Base-by-base conservation (phyloP, 805 yeast genomes). In the Dipodascus albidus region DNA sequence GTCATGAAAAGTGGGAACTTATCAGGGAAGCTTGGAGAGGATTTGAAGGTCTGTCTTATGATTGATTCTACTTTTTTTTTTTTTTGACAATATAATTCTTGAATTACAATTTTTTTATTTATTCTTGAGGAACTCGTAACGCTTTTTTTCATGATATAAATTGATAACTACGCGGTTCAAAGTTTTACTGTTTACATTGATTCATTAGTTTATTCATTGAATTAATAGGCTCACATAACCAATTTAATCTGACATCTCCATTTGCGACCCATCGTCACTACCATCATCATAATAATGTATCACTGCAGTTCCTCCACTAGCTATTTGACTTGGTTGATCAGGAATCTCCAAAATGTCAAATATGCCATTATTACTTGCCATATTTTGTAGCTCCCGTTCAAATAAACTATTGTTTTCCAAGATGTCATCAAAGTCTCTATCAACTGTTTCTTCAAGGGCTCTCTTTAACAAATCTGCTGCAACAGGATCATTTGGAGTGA, bases 381-480 rank as follows among this genome's bases (percentile, higher is more conserved):
- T 38, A 6, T 38, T 38, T 38, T 38, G 20, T 17, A 38, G 20
- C 20, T 38, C 44, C n/a, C 44, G 17, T 38, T 38, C 44, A 38
- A 38, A 38, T 14, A n/a, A n/a, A n/a, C 20, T 38, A 19, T 38
- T 38, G n/a, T 38, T 17, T 38, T 38, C 44, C 17, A 38, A 19
- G n/a, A 38, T 38, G 20, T 38, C 44, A 6, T 38, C 47, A 4
- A 22, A 21, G 9, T 54, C 55, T 24, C n/a, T 23, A 6, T 42
- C 27, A 3, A 58, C 50, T 22, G 56, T 54, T 31, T 59, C 63
- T 14, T 58, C 59, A 23, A 61, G 54, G 0, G 98, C 96, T 57
- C 95, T 77, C 58, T 80, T 80, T 55, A 93, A 70, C 49, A 93
- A 68, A 62, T 91, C 97, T 9, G 80, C 73, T 0, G 97, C 93